Base-by-base conservation (phyloP, 371 early-diverging fungal species). In the Rhizopus sp. region DNA sequence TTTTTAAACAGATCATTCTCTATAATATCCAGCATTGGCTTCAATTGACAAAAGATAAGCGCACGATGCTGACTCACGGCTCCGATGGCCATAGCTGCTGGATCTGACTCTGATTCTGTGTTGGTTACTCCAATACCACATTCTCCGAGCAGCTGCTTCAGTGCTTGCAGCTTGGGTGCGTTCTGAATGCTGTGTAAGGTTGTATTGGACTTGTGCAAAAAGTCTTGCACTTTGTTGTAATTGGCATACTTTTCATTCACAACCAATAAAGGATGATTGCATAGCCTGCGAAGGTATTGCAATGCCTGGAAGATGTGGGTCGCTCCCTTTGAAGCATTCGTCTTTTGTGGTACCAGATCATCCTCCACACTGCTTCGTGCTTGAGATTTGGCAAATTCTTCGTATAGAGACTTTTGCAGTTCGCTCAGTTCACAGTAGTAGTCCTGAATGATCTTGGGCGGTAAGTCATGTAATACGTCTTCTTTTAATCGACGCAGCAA, bases 371-470 rank as follows among this genome's bases (percentile, higher is more conserved):
- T 69, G 30, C 82, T 70, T 54, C 78, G 83, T 12, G 83, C 68
- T 62, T 86, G 86, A 3, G 84, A 84, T 58, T 82, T 81, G 2
- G 87, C 78, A 71, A 97, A 93, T 61, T 93, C 92, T 38, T 96
- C 92, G 69, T 99, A 99, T 29, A 99, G 70, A 49, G 85, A 82
- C 68, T 82, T 85, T 73, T 93, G 93, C n/a, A 93, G 57, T 39
- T 92, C 92, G 55, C 91, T 88, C 35, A 99, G 77, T 55, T 97
- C 96, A 72, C 99, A 97, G 69, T 94, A 93, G 68, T 98, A 92
- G 74, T 99, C 99, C 75, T 91, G 91, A 61, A 99, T 98, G 63
- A 99, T 99, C 80, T 99, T 99, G 30, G 99, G 99, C 35, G 99
- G 99, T 58, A 99, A 72, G 71, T 99, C 99, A 60, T 94, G 86